Evolutionary conservation across 208 protist species (phyloP).

Genomic region (Herpetomonas samuelpessoai): DNA sequence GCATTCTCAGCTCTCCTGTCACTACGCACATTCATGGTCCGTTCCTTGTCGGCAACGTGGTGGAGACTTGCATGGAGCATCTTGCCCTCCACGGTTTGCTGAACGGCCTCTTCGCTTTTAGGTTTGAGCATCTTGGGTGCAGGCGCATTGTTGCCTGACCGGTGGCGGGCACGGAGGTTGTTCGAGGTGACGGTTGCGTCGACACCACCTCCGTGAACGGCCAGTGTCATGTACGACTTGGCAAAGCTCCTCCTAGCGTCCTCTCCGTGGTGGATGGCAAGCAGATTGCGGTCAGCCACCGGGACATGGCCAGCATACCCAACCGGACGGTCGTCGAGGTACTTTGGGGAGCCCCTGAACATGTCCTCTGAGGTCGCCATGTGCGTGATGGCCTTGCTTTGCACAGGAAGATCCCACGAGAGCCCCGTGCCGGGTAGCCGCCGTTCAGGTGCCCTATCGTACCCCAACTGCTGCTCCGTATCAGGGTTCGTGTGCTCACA

Average conservation of each 20-base stretch:
- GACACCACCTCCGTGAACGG: slow-evolving; percentile 79
- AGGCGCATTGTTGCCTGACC: slow-evolving; percentile 41
- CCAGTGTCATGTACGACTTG: slow-evolving; percentile 89
- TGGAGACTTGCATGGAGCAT: slow-evolving; percentile 54
- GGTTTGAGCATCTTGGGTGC: slow-evolving; percentile 47
- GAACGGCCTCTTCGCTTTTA: slow-evolving; percentile 42
- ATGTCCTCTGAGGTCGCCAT: slow-evolving; percentile 67
- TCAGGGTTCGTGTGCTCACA: slow-evolving; percentile 60
- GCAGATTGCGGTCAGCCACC: slow-evolving; percentile 35
- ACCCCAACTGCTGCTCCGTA: slow-evolving; percentile 66
- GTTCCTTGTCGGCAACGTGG: slow-evolving; percentile 39
- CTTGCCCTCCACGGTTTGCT: slow-evolving; percentile 57
- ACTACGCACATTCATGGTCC: slow-evolving; percentile 59
- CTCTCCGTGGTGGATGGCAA: slow-evolving; percentile 42
- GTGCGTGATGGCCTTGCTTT: slow-evolving; percentile 69
- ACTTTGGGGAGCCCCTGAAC: slow-evolving; percentile 73
- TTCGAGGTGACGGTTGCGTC: slow-evolving; percentile 38
- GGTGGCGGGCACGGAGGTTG: slow-evolving; percentile 35
- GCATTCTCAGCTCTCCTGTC: slow-evolving; percentile 34
- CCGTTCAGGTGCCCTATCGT: slow-evolving; percentile 28
- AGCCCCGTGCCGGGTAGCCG: slow-evolving; percentile 45
- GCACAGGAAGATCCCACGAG: slow-evolving; percentile 39
- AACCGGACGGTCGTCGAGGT: slow-evolving; percentile 39
- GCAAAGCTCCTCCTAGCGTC: slow-evolving; percentile 63
- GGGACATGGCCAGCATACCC: slow-evolving; percentile 67